Evolutionary conservation across 306 rosid genomes (phyloP), one percentile per base, ranked within the genome.

Genomic region (Medicago arabica): DNA sequence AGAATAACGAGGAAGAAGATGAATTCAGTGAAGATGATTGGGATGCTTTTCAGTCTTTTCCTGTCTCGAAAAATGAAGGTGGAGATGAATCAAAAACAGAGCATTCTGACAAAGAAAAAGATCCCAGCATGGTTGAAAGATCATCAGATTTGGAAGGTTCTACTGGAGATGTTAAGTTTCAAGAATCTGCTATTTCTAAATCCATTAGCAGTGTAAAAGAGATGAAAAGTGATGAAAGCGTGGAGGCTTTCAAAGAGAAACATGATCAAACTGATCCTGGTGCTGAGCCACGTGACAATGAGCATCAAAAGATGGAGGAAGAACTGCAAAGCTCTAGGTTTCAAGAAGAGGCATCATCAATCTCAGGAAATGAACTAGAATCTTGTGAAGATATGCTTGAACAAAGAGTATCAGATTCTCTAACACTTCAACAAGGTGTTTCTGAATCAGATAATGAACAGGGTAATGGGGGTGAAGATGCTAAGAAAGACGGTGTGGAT

Each of bases 41-140:
- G 98, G 98, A 94, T 85, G 84, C 90, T 49, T 94, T 92, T 80
- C 98, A 92, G 84, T 94, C 97, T 67, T 88, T 94, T 72, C 87
- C 98, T 53, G 89, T 89, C 53, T 77, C 97, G 44, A 71, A 79
- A 84, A 80, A 53, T 75, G 88, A 82, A 74, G 87, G 81, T 67
- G 89, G 61, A 70, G 79, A 77, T 51, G 87, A 88, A 55, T 69
- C 88, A 44, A 63, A 80, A 70, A 55, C 71, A 67, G 89, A 78
- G 78, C 5, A 75, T 64, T 61, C 61, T 60, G 55, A 65, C 23
- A 67, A 83, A 75, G 84, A 78, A 47, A 59, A 80, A 54, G 87
- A 85, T 71, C 78, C 80, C 43, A 66, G 55, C 62, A 43, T 9
- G 50, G 75, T 75, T 71, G 84, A 91, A 67, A 78, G 58, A 18